These are phyloP conservation scores for Exidia glandulosa DNA, from an alignment of 768 basidiomycete genomes.

Conservation along the genomic window DNA sequence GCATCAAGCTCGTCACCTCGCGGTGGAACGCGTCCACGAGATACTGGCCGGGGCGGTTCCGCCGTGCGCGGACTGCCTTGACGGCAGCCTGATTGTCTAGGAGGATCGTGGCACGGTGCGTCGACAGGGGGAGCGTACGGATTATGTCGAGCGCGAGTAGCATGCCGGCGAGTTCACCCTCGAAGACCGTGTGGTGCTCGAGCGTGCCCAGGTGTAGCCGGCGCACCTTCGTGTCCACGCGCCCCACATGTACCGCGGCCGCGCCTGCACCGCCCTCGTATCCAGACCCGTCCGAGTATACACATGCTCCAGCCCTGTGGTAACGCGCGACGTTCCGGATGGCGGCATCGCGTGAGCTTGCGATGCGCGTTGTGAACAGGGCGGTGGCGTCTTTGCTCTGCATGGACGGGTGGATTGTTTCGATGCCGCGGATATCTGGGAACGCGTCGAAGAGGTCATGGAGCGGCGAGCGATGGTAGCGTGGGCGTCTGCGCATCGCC, in stretches of 20 bases:
- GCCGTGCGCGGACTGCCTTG: neutral
- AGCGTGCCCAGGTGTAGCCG: neutral
- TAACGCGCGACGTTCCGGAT: neutral
- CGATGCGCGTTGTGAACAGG: neutral
- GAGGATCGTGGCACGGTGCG: neutral
- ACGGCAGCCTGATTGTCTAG: constrained; percentile 1
- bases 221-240: neutral
- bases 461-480: neutral
- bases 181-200: neutral
- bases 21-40: neutral
- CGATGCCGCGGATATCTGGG: neutral
- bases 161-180: neutral
- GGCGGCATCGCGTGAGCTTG: neutral
- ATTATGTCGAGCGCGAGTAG: neutral
- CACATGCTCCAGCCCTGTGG: neutral
- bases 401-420: neutral
- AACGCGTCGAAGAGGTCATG: neutral
- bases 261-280: neutral
- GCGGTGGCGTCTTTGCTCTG: neutral
- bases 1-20: neutral
- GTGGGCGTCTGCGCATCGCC: neutral
- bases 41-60: neutral
- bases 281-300: neutral
- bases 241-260: neutral
- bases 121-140: neutral